phyloP scores from a whole-genome alignment of 2,329 filamentous ascomycete genomes.

The Lizonia empirigonia region DNA sequence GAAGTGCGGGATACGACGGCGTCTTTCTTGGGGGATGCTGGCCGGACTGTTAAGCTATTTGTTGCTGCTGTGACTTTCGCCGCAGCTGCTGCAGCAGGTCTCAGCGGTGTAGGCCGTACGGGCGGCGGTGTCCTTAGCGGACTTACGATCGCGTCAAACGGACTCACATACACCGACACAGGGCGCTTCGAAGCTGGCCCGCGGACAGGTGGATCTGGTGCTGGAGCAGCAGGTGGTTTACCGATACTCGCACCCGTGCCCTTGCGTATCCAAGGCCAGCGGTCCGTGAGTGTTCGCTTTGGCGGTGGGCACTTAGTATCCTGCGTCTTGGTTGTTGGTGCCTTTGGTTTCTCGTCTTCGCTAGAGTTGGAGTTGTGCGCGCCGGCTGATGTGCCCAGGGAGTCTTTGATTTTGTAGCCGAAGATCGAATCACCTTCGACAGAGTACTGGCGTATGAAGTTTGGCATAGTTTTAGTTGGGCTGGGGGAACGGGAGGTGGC shows the following conservation, averaged over 20 bases:
- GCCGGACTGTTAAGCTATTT: neutral
- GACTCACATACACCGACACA: slow-evolving; percentile 17
- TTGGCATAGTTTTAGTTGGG: slow-evolving; percentile 29
- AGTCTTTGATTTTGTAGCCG: slow-evolving; percentile 25
- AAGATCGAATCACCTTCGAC: slow-evolving; percentile 32
- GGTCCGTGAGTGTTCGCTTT: slow-evolving; percentile 22
- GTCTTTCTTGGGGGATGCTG: slow-evolving; percentile 21
- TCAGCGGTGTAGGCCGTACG: slow-evolving; percentile 11
- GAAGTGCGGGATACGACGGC: neutral
- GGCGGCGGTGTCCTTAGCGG: neutral
- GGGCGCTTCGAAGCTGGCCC: neutral
- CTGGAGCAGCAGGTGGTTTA: slow-evolving; percentile 22
- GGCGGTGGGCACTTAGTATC: slow-evolving; percentile 5
- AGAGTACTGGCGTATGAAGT: slow-evolving; percentile 30
- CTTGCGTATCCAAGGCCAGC: slow-evolving; percentile 34
- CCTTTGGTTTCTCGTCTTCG: slow-evolving; percentile 18
- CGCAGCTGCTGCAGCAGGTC: neutral
- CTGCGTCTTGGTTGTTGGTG: neutral
- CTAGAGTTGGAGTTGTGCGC: slow-evolving; percentile 10
- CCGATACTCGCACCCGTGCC: neutral
- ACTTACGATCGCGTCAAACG: slow-evolving; percentile 15
- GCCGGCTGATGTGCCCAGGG: slow-evolving; percentile 18
- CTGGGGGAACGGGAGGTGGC: slow-evolving; percentile 26
- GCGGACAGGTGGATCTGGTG: slow-evolving; percentile 7
- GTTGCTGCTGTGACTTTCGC: neutral